Conservation (phyloP, 164 flowering plant species). For the Umbellularia californica region DNA sequence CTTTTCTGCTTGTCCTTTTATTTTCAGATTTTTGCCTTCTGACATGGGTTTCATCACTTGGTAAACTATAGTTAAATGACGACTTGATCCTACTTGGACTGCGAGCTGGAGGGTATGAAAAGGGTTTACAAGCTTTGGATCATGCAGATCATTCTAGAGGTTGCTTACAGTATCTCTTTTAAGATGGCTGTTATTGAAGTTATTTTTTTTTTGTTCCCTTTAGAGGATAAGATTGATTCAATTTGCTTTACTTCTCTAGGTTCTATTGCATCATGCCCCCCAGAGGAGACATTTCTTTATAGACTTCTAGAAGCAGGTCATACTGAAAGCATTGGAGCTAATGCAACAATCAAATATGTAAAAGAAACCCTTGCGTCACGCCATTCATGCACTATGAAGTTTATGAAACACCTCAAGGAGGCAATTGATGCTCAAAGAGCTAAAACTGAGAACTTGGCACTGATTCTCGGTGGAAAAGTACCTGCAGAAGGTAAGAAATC, state of each 20-base stretch:
- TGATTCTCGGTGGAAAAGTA: conserved; percentile 36
- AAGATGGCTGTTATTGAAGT: not conserved
- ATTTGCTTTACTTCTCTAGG: conserved; percentile 34
- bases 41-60: conserved; percentile 2
- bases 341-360: conserved; percentile 31
- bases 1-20: not conserved
- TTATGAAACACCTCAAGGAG: conserved; percentile 61
- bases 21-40: not conserved
- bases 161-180: conserved; percentile 17
- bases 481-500: conserved; percentile 70
- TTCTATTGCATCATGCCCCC: conserved; percentile 58
- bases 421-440: conserved; percentile 49
- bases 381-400: conserved; percentile 45
- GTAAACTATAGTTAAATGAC: conserved; percentile 62
- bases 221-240: conserved; percentile 8
- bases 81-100: conserved; percentile 72
- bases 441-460: conserved; percentile 40
- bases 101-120: conserved; percentile 56
- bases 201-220: not conserved
- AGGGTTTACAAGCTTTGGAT: conserved; percentile 45
- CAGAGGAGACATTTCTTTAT: conserved; percentile 79
- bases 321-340: conserved; percentile 26
- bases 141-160: conserved; percentile 46
- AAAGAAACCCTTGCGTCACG: conserved; percentile 72
- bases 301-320: conserved; percentile 54